A percentile compares a stretch with the other conserved stretches of the same genome.
Conservation (phyloP, 1,139 yeast genomes). For the Kodamaea derodonti region DNA sequence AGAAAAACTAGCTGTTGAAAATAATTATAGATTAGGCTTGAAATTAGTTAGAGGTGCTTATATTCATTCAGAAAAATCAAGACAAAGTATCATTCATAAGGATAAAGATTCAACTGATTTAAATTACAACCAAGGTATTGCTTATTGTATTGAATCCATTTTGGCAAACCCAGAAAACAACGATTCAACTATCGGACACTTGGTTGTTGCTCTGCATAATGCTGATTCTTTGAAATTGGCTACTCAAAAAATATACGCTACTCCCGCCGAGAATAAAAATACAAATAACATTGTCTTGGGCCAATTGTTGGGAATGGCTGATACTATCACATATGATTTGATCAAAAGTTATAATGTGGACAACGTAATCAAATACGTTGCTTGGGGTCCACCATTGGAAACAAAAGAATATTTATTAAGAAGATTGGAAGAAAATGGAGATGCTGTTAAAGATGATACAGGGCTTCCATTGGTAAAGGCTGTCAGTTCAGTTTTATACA, state of each 20-base stretch:
- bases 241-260: constrained; percentile 47
- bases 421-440: constrained; percentile 94
- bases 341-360: constrained; percentile 60
- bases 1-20: constrained; percentile 57
- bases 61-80: constrained; percentile 79
- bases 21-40: constrained; percentile 73
- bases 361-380: constrained; percentile 88
- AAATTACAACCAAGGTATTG: constrained; percentile 71
- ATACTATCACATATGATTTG: constrained; percentile 75
- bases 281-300: constrained; percentile 76
- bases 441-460: constrained; percentile 85
- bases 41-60: constrained; percentile 98
- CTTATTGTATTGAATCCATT: constrained; percentile 60
- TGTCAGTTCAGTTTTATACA: constrained; percentile 23
- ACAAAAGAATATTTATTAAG: constrained; percentile 88
- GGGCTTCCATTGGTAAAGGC: constrained; percentile 75
- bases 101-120: constrained; percentile 75
- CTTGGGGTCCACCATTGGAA: constrained; percentile 97
- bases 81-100: constrained; percentile 63
- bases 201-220: constrained; percentile 92
- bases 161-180: constrained; percentile 31
- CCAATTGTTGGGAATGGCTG: constrained; percentile 95
- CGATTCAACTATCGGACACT: constrained; percentile 65
- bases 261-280: constrained; percentile 22
- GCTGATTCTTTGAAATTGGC: constrained; percentile 73